Evolutionary conservation across 768 basidiomycete genomes (phyloP), one percentile per base, ranked within the genome.

Genomic region (Suillus alpinus): DNA sequence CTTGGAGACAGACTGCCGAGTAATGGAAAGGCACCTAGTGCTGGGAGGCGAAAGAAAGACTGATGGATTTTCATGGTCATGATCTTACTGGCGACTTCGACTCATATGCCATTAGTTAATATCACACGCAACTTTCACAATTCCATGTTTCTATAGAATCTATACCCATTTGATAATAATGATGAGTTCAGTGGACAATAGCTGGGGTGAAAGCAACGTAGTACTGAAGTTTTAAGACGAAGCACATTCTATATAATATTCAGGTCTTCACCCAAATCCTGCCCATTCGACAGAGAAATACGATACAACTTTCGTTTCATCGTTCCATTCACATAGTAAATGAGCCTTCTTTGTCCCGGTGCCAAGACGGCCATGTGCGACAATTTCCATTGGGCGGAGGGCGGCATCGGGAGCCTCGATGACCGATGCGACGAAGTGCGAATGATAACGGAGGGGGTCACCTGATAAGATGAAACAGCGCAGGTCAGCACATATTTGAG

Each of bases 331-430:
- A 67, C 94, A 97, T 3, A 98, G 76, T 34, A 98, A 76, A 72
- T 98, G 95, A 0, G 94, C 86, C 75, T 99, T 99, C 75, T 98
- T 98, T 9, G 97, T 98, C 12, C 92, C 97, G 4, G 97, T 99
- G 1, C 96, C 97, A 37, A 99, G 76, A 37, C 97, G 83, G 18
- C 97, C 97, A 71, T 95, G 95, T 0, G 96, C 95, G 26, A 99
- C 91, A 50, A 99, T 84, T 73, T 98, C 94, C 86, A 96, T 92
- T 5, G 97, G 95, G 52, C 82, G 79, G 56, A 99, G 79, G 2
- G 80, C 65, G 13, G 85, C 69, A 51, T 72, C 64, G 2, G 84
- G 84, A 7, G 89, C 85, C 13, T 89, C 82, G 34, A 93, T 73
- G 13, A 97, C 91, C 6, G 91, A 87, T 23, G 91, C 91, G 23